Evolutionary conservation across 495 filamentous ascomycete species (phyloP).

Genomic region (Pseudotulostoma volvatum): DNA sequence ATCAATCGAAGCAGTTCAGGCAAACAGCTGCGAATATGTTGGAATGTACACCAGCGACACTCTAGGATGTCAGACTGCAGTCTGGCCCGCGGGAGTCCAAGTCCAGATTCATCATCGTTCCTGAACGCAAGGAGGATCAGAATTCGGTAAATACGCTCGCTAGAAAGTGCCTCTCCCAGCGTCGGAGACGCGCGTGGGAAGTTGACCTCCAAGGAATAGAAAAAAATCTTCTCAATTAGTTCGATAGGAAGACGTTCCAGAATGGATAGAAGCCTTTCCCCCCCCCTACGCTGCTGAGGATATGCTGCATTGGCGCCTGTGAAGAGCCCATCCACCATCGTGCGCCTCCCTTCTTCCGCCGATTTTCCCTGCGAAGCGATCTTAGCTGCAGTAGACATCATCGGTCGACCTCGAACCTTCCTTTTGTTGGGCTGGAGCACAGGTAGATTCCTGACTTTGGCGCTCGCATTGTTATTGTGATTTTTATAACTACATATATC

Average conservation of each 20-base stretch:
- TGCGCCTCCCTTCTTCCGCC: slow-evolving; percentile 4
- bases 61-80: neutral
- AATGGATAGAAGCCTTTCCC: slow-evolving; percentile 14
- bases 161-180: slow-evolving; percentile 23
- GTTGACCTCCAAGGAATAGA: slow-evolving; percentile 31
- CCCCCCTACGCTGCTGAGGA: slow-evolving; percentile 1
- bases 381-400: slow-evolving; percentile 6
- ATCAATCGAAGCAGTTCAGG: slow-evolving; percentile 18
- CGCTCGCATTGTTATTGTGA: no score
- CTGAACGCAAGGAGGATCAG: slow-evolving; percentile 27
- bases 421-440: neutral
- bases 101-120: slow-evolving; percentile 13
- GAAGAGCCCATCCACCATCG: slow-evolving; percentile 4
- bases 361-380: neutral
- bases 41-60: slow-evolving; percentile 13
- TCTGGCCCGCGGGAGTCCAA: neutral
- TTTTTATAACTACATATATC: no score
- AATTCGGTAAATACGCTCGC: slow-evolving; percentile 24
- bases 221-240: slow-evolving; percentile 36
- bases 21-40: slow-evolving; percentile 19
- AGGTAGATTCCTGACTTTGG: no score
- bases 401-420: slow-evolving; percentile 10
- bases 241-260: slow-evolving; percentile 38
- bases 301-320: slow-evolving; percentile 1
- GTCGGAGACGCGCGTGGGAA: slow-evolving; percentile 28